Percentiles rank a stretch among this genome's conserved stretches.
phyloP scores from a whole-genome alignment of 1,284 basidiomycete genomes.

The Microbotryum saponariae region DNA sequence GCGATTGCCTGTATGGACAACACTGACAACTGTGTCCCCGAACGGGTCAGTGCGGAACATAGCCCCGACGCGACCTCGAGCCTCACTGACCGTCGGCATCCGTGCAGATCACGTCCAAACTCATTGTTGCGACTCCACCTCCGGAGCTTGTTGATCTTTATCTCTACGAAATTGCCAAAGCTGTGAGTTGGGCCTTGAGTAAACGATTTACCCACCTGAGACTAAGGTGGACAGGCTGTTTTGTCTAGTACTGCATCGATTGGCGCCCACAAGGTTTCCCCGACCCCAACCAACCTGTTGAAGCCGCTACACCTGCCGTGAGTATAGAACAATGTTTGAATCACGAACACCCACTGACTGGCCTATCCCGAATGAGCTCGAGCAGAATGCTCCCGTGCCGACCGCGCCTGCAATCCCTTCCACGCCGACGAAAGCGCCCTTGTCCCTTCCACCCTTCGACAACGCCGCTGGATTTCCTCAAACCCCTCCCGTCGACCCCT shows the following conservation, averaged over 20 bases:
- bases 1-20: constrained; percentile 74
- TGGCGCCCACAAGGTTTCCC: constrained; percentile 50
- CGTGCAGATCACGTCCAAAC: constrained; percentile 60
- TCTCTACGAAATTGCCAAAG: constrained; percentile 75
- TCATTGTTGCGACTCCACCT: constrained; percentile 61
- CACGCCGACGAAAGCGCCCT: constrained; percentile 8
- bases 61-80: constrained; percentile 5
- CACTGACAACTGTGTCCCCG: constrained; percentile 64
- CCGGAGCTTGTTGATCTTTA: constrained; percentile 75
- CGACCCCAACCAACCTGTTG: constrained; percentile 7
- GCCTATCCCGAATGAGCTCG: neutral
- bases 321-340: neutral
- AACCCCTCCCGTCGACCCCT: constrained; percentile 21
- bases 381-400: neutral
- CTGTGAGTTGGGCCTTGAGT: constrained; percentile 33
- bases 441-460: constrained; percentile 17
- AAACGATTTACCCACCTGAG: too few species aligned
- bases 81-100: neutral
- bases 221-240: too few species aligned
- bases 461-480: constrained; percentile 12
- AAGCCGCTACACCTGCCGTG: constrained; percentile 1
- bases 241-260: constrained; percentile 55
- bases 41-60: constrained; percentile 52
- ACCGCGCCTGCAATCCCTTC: neutral
- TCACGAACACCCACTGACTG: too few species aligned